Evolutionary conservation across 225 moss, liverwort and hornwort species (phyloP).

Genomic region (Polytrichum commune): DNA sequence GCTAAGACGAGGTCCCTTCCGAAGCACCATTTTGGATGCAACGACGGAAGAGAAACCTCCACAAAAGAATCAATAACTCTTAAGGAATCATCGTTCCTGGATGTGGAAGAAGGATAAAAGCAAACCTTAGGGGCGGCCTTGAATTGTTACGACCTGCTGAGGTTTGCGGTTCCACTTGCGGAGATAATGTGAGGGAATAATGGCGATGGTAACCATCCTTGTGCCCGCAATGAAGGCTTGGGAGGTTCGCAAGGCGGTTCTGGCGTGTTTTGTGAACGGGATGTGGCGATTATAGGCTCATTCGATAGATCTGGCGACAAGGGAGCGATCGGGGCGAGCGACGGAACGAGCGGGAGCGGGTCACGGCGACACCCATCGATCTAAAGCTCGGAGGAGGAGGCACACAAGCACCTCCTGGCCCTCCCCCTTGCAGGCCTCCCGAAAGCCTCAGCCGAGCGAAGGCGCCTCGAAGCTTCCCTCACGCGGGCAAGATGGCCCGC

Average conservation of each 20-base stretch:
- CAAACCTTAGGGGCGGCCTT: background rate
- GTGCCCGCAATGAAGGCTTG: background rate
- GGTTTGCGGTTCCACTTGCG: background rate
- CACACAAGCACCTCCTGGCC: background rate
- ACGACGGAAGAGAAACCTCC: too few relatives aligned
- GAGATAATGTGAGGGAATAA: too few relatives aligned
- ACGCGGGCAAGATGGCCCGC: background rate
- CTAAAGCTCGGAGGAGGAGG: background rate
- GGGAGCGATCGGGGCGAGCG: background rate
- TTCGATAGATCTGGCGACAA: constrained; percentile 10
- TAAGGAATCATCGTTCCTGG: too few relatives aligned
- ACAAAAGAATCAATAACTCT: too few relatives aligned
- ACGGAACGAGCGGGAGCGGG: background rate
- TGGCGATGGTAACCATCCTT: background rate
- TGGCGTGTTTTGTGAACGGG: constrained; percentile 10
- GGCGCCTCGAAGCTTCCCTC: background rate
- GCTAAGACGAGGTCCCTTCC: too few relatives aligned
- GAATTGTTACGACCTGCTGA: background rate
- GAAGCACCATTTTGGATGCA: too few relatives aligned
- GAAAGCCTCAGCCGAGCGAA: background rate
- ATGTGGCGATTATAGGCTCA: constrained; percentile 15
- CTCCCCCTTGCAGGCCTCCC: background rate
- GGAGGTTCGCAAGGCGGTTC: background rate
- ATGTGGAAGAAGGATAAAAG: too few relatives aligned
- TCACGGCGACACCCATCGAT: constrained; percentile 3